Base-by-base conservation (phyloP, 176 grass and related monocot genomes). In the Neostapfia colusana region DNA sequence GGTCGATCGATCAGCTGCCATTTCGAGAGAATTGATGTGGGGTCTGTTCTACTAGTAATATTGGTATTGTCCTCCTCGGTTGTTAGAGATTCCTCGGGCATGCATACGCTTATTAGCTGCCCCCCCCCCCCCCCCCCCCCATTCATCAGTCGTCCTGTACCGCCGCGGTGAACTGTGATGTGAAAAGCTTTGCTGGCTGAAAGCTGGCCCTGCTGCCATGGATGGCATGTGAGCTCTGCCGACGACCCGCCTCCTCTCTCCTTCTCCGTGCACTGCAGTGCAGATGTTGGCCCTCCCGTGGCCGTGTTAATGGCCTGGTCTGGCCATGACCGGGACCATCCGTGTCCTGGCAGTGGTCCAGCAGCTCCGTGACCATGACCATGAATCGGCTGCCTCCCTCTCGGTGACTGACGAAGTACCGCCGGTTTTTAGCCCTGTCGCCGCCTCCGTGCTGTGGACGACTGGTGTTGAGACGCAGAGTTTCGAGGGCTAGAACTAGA, bases 211-310 rank as follows among this genome's bases (percentile, higher is more conserved):
- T 18, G 13, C 41, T 40, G 18, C 9, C 62, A 12, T 74, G 77
- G 53, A 31, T 63, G 81, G 70, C 86, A 80, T 84, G 86, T 88
- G 86, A 79, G 53, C 71, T 25, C 63, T 80, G n/a, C n/a, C n/a
- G 76, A 12, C 67, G 9, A n/a, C 2, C 71, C 72, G 72, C 74
- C 60, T 59, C 44, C 1, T 6, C 28, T 25, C n/a, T 59, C 36
- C 3, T 7, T 21, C 7, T 25, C 10, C 5, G 53, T 42, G 23
- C 28, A 17, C 0, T 50, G 63, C 40, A 1, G n/a, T n/a, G n/a
- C n/a, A 53, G 25, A 65, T n/a, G 39, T 58, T 51, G 79, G 67
- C 28, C 60, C 51, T 69, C 7, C 25, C 20, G 74, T 67, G 27
- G 25, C 24, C 35, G 43, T 45, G 11, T 38, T 63, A 27, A 85